Evolutionary conservation across 176 grass and related monocot species (phyloP).

Genomic region (Olyra latifolia): DNA sequence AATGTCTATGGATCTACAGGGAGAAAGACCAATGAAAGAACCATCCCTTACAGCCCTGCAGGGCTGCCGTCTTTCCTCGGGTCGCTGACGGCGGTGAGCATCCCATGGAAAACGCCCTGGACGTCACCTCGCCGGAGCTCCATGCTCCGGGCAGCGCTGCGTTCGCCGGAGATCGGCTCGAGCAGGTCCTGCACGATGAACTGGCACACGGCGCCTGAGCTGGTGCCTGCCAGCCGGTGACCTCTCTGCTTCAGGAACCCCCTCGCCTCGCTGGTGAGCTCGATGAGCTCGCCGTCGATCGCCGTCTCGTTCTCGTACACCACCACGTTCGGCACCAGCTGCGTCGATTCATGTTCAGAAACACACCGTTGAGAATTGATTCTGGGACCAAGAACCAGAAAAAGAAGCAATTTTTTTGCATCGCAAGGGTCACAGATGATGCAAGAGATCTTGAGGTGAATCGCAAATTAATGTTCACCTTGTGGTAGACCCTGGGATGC

Average conservation of each 20-base stretch:
- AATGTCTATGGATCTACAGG: too few relatives aligned
- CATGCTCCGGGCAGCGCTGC: not conserved
- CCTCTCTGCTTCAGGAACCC: constrained; percentile 59
- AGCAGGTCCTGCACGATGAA: constrained; percentile 70
- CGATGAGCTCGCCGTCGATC: constrained; percentile 56
- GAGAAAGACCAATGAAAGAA: too few relatives aligned
- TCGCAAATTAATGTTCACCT: constrained; percentile 36
- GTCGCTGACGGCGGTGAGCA: constrained; percentile 87
- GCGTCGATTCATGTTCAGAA: not conserved
- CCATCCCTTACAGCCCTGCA: constrained; percentile 45
- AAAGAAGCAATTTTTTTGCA: not conserved
- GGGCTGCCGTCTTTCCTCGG: constrained; percentile 80
- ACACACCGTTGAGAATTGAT: not conserved
- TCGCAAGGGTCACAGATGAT: not conserved
- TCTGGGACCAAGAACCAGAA: not conserved
- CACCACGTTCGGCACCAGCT: constrained; percentile 82
- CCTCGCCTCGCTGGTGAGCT: constrained; percentile 33
- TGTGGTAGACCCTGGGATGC: constrained; percentile 73
- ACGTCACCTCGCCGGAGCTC: not conserved
- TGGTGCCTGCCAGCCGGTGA: constrained; percentile 35
- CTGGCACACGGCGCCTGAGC: constrained; percentile 56
- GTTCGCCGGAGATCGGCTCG: not conserved
- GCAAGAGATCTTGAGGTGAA: not conserved
- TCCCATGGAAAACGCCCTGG: constrained; percentile 47
- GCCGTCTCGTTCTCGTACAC: constrained; percentile 68